Evolutionary conservation across 2,329 filamentous ascomycete species (phyloP).

Genomic region (Aspergillus aculeatus): DNA sequence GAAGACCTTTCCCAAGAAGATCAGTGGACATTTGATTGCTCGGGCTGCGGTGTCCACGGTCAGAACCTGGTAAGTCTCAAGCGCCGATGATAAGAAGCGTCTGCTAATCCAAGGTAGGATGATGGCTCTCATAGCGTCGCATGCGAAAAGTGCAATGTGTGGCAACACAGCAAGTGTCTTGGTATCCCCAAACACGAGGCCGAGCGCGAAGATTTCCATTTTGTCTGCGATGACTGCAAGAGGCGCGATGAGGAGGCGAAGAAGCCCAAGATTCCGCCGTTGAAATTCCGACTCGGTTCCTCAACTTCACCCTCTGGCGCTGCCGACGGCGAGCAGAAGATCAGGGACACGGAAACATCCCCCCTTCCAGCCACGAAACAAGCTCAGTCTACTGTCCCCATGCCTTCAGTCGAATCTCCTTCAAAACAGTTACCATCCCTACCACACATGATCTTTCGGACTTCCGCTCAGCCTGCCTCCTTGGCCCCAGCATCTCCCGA

Average conservation of each 20-base stretch:
- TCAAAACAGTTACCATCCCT: constrained; percentile 20
- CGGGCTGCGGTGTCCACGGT: constrained; percentile 81
- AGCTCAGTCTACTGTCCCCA: constrained; percentile 16
- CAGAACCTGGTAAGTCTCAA: constrained; percentile 63
- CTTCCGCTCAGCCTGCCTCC: constrained; percentile 13
- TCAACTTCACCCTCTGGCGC: constrained; percentile 41
- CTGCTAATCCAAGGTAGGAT: constrained; percentile 54
- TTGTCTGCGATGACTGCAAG: constrained; percentile 77
- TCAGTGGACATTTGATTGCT: constrained; percentile 92
- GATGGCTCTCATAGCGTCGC: constrained; percentile 92
- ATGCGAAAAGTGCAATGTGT: constrained; percentile 90
- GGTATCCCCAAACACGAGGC: constrained; percentile 75
- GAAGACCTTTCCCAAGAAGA: constrained; percentile 73
- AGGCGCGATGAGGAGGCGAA: constrained; percentile 63
- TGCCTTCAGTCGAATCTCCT: constrained; percentile 22
- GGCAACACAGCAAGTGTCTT: constrained; percentile 95
- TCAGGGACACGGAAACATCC: constrained; percentile 16
- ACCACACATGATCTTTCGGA: constrained; percentile 15
- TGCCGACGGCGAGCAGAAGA: constrained; percentile 19
- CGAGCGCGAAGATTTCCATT: constrained; percentile 82
- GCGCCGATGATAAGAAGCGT: not conserved
- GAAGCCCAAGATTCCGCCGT: constrained; percentile 60
- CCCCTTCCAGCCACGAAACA: constrained; percentile 29
- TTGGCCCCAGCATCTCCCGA: constrained; percentile 30
- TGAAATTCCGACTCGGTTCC: constrained; percentile 58